Evolutionary conservation across 352 stramenopile genomes (phyloP), one percentile per base, ranked within the genome.

Genomic region (Globisporangium radiosum): DNA sequence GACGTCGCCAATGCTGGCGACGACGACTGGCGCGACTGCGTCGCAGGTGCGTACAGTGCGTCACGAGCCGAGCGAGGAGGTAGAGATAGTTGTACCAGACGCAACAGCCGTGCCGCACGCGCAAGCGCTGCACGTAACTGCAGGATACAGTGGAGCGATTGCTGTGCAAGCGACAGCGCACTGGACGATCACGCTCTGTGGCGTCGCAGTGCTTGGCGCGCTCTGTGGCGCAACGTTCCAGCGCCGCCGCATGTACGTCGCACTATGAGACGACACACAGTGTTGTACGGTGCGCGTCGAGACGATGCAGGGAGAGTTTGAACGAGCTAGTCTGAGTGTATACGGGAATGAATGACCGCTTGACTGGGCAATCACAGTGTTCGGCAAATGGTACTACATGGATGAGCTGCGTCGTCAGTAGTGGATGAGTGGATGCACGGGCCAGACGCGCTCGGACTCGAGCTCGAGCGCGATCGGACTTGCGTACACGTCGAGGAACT

Each of bases 391-490:
- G 25, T 33, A 33, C 25, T 33, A 33, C 25, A 3, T 33, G 25
- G 25, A 33, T 33, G 1, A 33, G 25, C 25, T 33, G 25, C 25
- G 25, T 33, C 25, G 25, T 33, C 70, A 90, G 60, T 88, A 88
- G 44, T 76, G 58, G 39, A 90, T 75, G n/a, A 90, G 70, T 40
- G 78, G 78, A 63, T 85, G 76, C 40, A 88, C 70, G 9, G 81
- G 81, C 81, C 81, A 90, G 43, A 88, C 75, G n/a, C 81, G 76
- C 64, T 90, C 78, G 17, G 76, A 85, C 59, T 90, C 78, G 52
- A 90, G 70, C 53, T 86, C 69, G 8, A 86, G 58, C 13, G 52
- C 56, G 42, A 87, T 65, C 4, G 76, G 78, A 1, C 25, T 67
- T 43, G 71, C 70, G 52, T 73, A 85, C 6, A 80, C 57, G 17